Conservation (phyloP, 345 rosid species). For the Heritiera littoralis region DNA sequence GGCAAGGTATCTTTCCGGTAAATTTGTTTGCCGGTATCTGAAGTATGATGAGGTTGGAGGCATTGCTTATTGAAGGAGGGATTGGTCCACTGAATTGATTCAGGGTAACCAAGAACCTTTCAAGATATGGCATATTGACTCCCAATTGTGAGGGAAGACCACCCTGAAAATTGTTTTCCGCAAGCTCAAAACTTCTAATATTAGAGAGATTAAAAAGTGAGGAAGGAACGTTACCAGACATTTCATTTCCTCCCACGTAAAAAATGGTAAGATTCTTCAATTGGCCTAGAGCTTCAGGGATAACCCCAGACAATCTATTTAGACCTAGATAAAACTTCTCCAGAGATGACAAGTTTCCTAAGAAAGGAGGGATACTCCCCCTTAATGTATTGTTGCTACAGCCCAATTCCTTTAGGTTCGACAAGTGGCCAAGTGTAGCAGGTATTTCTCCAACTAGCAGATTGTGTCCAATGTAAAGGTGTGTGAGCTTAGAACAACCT, state of each 20-base stretch:
- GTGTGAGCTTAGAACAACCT: neutral
- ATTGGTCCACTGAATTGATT: neutral
- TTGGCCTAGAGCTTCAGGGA: conserved; percentile 14
- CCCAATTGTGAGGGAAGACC: neutral
- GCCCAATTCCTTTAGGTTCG: neutral
- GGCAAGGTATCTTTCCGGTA: neutral
- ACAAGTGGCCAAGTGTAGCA: neutral
- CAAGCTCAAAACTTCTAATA: neutral
- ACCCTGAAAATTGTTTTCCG: neutral
- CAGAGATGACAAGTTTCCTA: neutral
- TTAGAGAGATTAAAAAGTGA: neutral
- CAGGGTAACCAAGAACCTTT: neutral
- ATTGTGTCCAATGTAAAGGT: neutral
- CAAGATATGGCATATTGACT: neutral
- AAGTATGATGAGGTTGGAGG: neutral
- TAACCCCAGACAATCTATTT: neutral
- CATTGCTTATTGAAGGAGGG: neutral
- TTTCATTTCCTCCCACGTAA: neutral
- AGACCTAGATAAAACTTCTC: neutral
- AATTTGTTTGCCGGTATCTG: neutral
- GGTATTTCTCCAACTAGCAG: conserved; percentile 25
- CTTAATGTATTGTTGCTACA: conserved; percentile 2
- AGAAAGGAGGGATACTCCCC: conserved; percentile 21
- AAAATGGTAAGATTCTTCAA: neutral
- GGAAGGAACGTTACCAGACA: conserved; percentile 15